phyloP scores from a whole-genome alignment of 2,329 filamentous ascomycete species.

The Phyllosticta ampelicida region DNA sequence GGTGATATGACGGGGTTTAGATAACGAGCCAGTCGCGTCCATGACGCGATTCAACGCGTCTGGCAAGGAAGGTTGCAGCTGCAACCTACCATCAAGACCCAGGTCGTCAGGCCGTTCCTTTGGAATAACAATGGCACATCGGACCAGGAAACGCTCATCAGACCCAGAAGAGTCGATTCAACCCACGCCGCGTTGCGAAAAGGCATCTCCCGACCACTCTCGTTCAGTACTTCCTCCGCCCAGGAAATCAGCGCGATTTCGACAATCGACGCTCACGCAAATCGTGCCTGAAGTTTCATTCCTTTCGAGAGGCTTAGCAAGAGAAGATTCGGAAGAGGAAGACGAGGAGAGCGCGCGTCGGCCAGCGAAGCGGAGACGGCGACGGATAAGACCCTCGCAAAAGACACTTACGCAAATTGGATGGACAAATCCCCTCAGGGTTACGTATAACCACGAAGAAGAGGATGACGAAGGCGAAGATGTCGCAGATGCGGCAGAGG shows the following conservation, averaged over 20 bases:
- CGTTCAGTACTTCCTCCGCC: neutral
- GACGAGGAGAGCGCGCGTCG: neutral
- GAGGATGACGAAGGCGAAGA: neutral
- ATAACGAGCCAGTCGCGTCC: neutral
- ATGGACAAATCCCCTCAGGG: neutral
- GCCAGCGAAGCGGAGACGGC: neutral
- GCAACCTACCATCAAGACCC: neutral
- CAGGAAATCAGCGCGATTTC: neutral
- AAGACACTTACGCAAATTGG: constrained; percentile 9
- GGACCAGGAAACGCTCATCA: neutral
- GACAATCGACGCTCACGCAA: constrained; percentile 5
- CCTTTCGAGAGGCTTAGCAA: neutral
- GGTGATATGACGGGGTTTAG: neutral
- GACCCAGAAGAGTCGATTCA: neutral
- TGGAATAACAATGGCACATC: neutral
- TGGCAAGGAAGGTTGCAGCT: neutral
- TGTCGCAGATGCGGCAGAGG: neutral
- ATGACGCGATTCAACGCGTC: neutral
- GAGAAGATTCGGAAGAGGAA: neutral
- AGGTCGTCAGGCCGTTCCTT: neutral
- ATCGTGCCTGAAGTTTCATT: neutral
- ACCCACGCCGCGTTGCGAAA: neutral
- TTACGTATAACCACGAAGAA: constrained; percentile 1
- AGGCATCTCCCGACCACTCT: neutral
- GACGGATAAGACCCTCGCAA: neutral